Percentiles rank a stretch among this genome's conserved stretches.
Conservation (phyloP, 371 early-diverging fungal genomes). For the Mucor irregularis region DNA sequence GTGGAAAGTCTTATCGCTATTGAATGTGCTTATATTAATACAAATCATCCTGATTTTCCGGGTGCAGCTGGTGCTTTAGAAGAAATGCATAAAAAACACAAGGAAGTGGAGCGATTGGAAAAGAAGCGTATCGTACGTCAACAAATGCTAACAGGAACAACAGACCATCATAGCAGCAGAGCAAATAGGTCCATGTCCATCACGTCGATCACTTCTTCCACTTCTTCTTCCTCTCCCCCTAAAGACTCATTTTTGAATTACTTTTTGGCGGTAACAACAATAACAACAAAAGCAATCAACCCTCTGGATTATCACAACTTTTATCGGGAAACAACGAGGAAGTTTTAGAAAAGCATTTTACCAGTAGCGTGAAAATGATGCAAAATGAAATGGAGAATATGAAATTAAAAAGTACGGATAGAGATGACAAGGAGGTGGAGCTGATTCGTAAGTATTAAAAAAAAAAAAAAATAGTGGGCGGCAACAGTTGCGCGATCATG, state of each 20-base stretch:
- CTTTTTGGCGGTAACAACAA: slow-evolving; percentile 59
- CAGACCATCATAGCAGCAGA: too few relatives aligned
- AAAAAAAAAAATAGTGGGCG: too few relatives aligned
- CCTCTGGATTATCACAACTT: slow-evolving; percentile 9
- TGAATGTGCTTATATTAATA: slow-evolving; percentile 90
- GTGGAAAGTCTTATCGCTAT: slow-evolving; percentile 84
- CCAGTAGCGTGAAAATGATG: background rate
- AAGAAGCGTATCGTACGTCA: slow-evolving; percentile 24
- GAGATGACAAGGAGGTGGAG: slow-evolving; percentile 81
- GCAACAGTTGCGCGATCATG: too few relatives aligned
- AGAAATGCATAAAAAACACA: slow-evolving; percentile 48
- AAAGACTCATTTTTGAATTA: slow-evolving; percentile 58
- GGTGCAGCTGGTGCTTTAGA: slow-evolving; percentile 75
- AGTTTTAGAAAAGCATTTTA: background rate
- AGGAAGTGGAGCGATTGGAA: slow-evolving; percentile 41
- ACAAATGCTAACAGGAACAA: slow-evolving; percentile 11
- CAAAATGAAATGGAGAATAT: slow-evolving; percentile 2
- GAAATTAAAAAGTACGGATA: slow-evolving; percentile 47
- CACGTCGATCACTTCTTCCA: slow-evolving; percentile 3
- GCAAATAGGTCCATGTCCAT: slow-evolving; percentile 22
- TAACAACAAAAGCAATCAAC: background rate
- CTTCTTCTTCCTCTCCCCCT: slow-evolving; percentile 9
- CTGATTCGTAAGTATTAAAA: slow-evolving; percentile 65
- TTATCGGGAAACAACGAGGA: background rate
- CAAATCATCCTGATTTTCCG: slow-evolving; percentile 91